Evolutionary conservation across 768 basidiomycete species (phyloP).

Genomic region (Leccinum longicurvipes): DNA sequence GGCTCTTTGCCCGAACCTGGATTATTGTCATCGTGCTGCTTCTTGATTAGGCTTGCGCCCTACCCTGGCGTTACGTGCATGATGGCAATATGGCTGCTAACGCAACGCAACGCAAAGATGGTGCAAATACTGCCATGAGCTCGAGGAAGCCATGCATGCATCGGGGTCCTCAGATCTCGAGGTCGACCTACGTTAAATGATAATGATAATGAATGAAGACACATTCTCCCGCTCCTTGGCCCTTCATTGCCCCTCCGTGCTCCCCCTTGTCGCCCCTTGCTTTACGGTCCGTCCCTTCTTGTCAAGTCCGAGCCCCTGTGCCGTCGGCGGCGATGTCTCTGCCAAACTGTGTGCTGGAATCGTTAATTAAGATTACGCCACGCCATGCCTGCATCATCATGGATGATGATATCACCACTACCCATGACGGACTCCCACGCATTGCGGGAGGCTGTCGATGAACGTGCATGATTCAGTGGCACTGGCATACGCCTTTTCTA

Average conservation of each 20-base stretch:
- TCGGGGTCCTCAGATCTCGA: constrained; percentile 1
- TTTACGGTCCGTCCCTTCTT: not conserved
- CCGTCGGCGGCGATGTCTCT: not conserved
- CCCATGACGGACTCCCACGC: not conserved
- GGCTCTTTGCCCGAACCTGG: not conserved
- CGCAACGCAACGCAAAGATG: not conserved
- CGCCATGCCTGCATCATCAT: not conserved
- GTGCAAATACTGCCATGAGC: not conserved
- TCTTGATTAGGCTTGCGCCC: not conserved
- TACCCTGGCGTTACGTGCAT: not conserved
- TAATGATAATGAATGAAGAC: not conserved
- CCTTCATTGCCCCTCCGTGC: not conserved
- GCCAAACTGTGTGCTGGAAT: not conserved
- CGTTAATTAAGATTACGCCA: not conserved
- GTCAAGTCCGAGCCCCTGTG: not conserved
- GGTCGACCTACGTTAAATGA: not conserved
- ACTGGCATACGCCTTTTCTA: not conserved
- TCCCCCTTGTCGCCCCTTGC: not conserved
- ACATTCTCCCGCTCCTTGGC: not conserved
- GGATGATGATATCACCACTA: not conserved
- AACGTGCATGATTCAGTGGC: not conserved
- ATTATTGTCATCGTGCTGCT: not conserved
- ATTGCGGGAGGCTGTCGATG: not conserved
- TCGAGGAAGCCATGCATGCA: constrained; percentile 6
- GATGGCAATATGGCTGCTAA: not conserved